Evolutionary conservation across 345 rosid genomes (phyloP).

Genomic region (Erysimum cheiranthoides): DNA sequence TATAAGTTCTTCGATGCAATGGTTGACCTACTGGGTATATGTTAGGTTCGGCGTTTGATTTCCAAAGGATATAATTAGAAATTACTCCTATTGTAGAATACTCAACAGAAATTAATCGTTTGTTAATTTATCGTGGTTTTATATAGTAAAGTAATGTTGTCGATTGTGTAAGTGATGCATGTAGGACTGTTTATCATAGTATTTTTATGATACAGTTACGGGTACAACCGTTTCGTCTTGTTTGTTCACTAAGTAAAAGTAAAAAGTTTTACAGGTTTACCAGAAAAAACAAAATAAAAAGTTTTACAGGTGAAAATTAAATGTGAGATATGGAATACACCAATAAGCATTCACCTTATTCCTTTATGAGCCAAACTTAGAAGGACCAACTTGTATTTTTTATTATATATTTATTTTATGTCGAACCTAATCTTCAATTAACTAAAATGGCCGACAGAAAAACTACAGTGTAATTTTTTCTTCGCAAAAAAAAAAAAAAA

Average conservation of each 20-base stretch:
- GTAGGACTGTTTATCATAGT: background rate
- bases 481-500: background rate
- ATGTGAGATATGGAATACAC: constrained; percentile 32
- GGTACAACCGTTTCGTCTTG: background rate
- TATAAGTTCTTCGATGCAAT: background rate
- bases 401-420: constrained; percentile 9
- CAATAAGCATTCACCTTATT: constrained; percentile 30
- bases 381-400: constrained; percentile 43
- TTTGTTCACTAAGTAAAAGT: constrained; percentile 16
- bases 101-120: background rate
- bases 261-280: constrained; percentile 14
- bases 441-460: background rate
- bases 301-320: constrained; percentile 23
- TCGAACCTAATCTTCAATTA: constrained; percentile 8
- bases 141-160: background rate
- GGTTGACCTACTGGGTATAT: background rate
- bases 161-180: background rate
- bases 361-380: constrained; percentile 24
- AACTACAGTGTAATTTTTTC: constrained; percentile 1
- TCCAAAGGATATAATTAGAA: background rate
- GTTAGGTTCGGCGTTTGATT: background rate
- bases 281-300: background rate
- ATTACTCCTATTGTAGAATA: background rate
- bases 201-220: background rate
- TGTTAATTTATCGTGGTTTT: background rate